phyloP scores from a whole-genome alignment of 306 rosid species.

The Erythrophleum fordii region DNA sequence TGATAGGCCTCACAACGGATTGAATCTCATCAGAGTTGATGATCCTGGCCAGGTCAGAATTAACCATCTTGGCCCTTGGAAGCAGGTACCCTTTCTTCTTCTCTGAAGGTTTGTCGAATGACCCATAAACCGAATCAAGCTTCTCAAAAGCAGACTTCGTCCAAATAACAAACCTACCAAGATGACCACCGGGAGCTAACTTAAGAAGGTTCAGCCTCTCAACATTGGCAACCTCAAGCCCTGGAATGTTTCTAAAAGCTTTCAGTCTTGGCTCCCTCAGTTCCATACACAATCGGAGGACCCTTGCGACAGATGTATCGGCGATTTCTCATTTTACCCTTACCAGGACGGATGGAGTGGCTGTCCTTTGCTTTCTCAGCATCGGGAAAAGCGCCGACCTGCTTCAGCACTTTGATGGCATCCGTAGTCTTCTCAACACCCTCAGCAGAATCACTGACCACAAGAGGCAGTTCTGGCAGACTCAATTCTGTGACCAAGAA shows the following conservation, averaged over 20 bases:
- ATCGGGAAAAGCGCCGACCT: slow-evolving; percentile 68
- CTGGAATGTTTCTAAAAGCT: slow-evolving; percentile 72
- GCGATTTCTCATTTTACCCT: slow-evolving; percentile 78
- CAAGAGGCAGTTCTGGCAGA: slow-evolving; percentile 72
- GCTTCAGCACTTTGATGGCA: slow-evolving; percentile 63
- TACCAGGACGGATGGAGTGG: slow-evolving; percentile 68
- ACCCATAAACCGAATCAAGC: slow-evolving; percentile 75
- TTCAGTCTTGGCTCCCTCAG: slow-evolving; percentile 73
- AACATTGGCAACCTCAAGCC: slow-evolving; percentile 63
- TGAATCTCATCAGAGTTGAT: slow-evolving; percentile 85
- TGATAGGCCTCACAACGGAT: slow-evolving; percentile 71
- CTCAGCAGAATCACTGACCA: slow-evolving; percentile 64
- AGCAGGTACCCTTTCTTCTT: slow-evolving; percentile 71
- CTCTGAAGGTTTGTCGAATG: slow-evolving; percentile 69
- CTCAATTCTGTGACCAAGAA: slow-evolving; percentile 73
- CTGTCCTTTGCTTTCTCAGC: slow-evolving; percentile 78
- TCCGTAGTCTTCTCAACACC: slow-evolving; percentile 65
- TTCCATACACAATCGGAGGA: slow-evolving; percentile 69
- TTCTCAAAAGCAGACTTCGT: slow-evolving; percentile 80
- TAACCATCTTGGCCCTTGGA: slow-evolving; percentile 74
- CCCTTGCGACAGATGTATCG: slow-evolving; percentile 73
- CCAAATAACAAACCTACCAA: slow-evolving; percentile 78
- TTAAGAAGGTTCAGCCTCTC: slow-evolving; percentile 75
- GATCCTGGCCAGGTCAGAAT: slow-evolving; percentile 70
- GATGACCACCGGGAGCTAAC: slow-evolving; percentile 83